Conservation (phyloP, 2,329 filamentous ascomycete species). For the Paracoccidioides brasiliensis region DNA sequence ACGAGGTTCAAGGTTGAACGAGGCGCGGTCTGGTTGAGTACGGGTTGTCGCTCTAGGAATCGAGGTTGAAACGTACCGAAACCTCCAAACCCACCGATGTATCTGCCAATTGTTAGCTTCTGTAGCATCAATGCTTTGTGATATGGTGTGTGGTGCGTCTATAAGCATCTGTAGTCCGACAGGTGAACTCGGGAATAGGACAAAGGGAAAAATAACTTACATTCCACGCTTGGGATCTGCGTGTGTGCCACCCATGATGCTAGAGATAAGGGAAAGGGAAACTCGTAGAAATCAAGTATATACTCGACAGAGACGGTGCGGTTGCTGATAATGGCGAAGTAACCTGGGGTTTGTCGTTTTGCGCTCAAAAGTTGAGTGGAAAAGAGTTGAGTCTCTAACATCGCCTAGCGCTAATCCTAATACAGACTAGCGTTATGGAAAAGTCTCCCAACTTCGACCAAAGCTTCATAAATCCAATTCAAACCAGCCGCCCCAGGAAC, state of each 20-base stretch:
- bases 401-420: slow-evolving; percentile 23
- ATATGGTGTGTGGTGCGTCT: not conserved
- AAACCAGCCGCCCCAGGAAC: slow-evolving; percentile 2
- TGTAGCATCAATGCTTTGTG: not conserved
- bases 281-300: not conserved
- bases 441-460: slow-evolving; percentile 17
- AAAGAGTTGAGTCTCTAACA: slow-evolving; percentile 18
- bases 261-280: not conserved
- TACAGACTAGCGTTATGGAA: slow-evolving; percentile 20
- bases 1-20: not conserved
- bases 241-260: slow-evolving; percentile 24
- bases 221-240: slow-evolving; percentile 32
- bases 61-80: slow-evolving; percentile 1
- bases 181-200: not conserved
- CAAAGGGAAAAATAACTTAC: slow-evolving; percentile 19
- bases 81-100: slow-evolving; percentile 1
- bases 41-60: not conserved
- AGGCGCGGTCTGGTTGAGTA: not conserved
- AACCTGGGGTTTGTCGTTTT: slow-evolving; percentile 14
- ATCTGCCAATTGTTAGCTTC: slow-evolving; percentile 1
- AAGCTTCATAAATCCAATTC: slow-evolving; percentile 7
- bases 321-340: not conserved
- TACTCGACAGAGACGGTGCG: not conserved
- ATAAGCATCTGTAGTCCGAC: not conserved
- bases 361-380: slow-evolving; percentile 14